A percentile compares a stretch with the other conserved stretches of the same genome.
Evolutionary conservation across 139 green algal genomes (phyloP).

Genomic region (Haematococcus sp.): DNA sequence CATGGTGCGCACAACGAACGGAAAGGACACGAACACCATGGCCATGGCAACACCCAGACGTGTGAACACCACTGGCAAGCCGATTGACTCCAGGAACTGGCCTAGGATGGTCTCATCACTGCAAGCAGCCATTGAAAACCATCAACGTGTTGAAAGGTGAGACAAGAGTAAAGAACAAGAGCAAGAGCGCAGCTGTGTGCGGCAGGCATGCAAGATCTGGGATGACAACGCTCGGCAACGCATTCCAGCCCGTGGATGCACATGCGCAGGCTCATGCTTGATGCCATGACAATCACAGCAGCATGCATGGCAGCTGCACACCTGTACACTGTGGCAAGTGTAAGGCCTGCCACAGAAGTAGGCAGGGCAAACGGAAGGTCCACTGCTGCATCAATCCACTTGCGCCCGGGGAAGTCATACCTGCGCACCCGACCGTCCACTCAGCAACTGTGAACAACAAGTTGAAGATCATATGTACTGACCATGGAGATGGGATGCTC

Average conservation of each 20-base stretch:
- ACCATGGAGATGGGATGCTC: no score
- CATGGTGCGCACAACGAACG: conserved; percentile 73
- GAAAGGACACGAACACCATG: conserved; percentile 80
- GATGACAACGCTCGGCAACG: not conserved
- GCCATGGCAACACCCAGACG: conserved; percentile 56
- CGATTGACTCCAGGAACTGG: conserved; percentile 7
- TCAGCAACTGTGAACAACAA: no score
- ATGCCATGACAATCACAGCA: no score
- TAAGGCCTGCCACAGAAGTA: conserved; percentile 68
- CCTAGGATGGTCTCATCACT: conserved; percentile 17
- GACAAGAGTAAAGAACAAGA: no score
- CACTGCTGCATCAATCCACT: conserved; percentile 65
- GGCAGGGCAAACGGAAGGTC: conserved; percentile 75
- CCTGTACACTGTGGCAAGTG: conserved; percentile 66
- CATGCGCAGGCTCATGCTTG: not conserved
- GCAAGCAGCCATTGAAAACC: no score
- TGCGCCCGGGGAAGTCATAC: conserved; percentile 62
- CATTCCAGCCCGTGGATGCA: not conserved
- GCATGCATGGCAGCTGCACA: conserved; percentile 53
- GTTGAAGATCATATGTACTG: no score
- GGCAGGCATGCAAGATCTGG: no score
- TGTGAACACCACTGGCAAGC: conserved; percentile 47
- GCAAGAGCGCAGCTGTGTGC: no score
- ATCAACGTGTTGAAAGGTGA: no score
- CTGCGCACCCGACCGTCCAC: no score